Base-by-base conservation (phyloP, 805 yeast genomes). In the Ogataea saltuana region DNA sequence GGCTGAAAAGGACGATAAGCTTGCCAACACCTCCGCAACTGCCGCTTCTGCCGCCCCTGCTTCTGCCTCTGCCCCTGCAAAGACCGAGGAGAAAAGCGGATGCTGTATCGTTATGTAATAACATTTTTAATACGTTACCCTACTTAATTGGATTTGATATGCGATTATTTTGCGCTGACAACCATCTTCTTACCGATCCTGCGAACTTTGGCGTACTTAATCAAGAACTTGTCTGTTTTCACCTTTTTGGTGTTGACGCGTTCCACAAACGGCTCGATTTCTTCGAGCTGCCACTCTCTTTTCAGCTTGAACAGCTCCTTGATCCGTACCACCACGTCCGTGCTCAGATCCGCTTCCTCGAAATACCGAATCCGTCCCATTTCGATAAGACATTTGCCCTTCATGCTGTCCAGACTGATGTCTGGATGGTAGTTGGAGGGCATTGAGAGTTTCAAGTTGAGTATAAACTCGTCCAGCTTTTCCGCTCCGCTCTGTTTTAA, bases 201-300 rank as follows among this genome's bases (percentile, higher is more conserved):
- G 51, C 69, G 71, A 51, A 78, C 75, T 38, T 75, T 70, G 1
- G 88, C 87, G 58, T 65, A 80, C 57, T 83, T 84, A 74, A 81
- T 68, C 23, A 81, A 65, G 50, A 81, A 80, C 38, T 67, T 73
- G 22, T 83, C 88, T 13, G 73, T 63, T 60, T 78, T 82, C 23
- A 76, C 43, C 8, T 73, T 74, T 43, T 75, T 75, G 2, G 64
- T 63, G 56, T 83, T 80, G 23, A 85, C 59, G 30, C 81, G 84
- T 13, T 71, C 74, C 10, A 88, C 62, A 53, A 78, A 83, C 7
- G 93, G 90, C 32, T 63, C 68, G 3, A 85, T 68, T 20, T 84
- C 89, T 0, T 68, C 67, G n/a, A 83, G 44, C 0, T 67, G 72
- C 93, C 93, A 85, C 7, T 67, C 64, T 0, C 71, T 51, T 58